These are phyloP conservation scores for Moniliophthora roreri DNA, from an alignment of 1,284 basidiomycete species.

Conservation along the genomic window DNA sequence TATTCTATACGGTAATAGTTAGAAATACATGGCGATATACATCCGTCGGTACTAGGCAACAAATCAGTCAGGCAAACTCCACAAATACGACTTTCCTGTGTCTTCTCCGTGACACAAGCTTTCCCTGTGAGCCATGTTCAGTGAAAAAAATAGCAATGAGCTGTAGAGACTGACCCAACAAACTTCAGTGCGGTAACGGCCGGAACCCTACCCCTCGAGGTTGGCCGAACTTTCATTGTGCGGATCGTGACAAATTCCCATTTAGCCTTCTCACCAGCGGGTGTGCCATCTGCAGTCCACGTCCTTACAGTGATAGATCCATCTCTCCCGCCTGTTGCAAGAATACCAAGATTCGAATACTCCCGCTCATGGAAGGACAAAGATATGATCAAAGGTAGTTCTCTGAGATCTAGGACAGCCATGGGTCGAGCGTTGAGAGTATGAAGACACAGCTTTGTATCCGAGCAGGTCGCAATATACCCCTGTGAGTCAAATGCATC, in stretches of 20 bases:
- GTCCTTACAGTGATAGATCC: constrained; percentile 69
- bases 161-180: constrained; percentile 51
- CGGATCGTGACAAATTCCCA: constrained; percentile 75
- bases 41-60: neutral
- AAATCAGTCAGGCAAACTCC: constrained; percentile 58
- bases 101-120: constrained; percentile 66
- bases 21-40: neutral
- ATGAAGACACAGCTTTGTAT: constrained; percentile 67
- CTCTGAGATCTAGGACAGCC: constrained; percentile 59
- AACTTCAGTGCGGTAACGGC: constrained; percentile 69
- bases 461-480: constrained; percentile 80
- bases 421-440: constrained; percentile 82
- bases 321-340: constrained; percentile 68
- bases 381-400: constrained; percentile 53
- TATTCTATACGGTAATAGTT: constrained; percentile 16
- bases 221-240: constrained; percentile 52
- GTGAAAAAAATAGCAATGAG: neutral
- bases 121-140: constrained; percentile 40
- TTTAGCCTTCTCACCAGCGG: constrained; percentile 54
- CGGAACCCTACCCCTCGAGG: constrained; percentile 32
- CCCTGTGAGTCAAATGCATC: constrained; percentile 47
- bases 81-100: constrained; percentile 60
- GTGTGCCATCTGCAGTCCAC: constrained; percentile 74
- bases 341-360: constrained; percentile 65
- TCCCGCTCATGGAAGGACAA: constrained; percentile 83